Evolutionary conservation across 2,329 filamentous ascomycete species (phyloP).

Genomic region (Teratosphaeriaceae sp.): DNA sequence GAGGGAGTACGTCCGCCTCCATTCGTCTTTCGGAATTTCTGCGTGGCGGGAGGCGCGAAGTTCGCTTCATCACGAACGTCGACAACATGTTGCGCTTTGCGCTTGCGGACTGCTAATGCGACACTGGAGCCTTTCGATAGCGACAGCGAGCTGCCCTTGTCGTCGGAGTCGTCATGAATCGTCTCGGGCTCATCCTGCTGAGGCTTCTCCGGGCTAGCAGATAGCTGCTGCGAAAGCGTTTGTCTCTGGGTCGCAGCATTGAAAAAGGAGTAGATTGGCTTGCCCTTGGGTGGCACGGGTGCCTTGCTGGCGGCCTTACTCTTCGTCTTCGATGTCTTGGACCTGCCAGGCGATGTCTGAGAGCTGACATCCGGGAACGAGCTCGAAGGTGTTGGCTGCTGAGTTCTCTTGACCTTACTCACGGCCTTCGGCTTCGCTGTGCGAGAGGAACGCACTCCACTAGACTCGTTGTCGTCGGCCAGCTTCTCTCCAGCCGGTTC

Average conservation of each 20-base stretch:
- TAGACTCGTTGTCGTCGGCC: neutral
- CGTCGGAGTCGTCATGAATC: slow-evolving; percentile 28
- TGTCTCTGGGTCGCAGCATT: slow-evolving; percentile 37
- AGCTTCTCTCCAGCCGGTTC: slow-evolving; percentile 10
- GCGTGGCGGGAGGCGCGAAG: slow-evolving; percentile 25
- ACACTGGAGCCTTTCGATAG: slow-evolving; percentile 28
- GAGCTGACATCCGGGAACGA: slow-evolving; percentile 8
- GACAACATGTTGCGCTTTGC: slow-evolving; percentile 21
- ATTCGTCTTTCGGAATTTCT: slow-evolving; percentile 39
- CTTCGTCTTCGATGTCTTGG: slow-evolving; percentile 13
- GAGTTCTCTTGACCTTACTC: slow-evolving; percentile 11
- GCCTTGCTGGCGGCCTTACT: slow-evolving; percentile 29
- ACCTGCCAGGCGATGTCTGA: slow-evolving; percentile 16
- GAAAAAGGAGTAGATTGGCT: slow-evolving; percentile 45
- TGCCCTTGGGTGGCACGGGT: slow-evolving; percentile 30
- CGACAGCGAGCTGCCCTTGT: slow-evolving; percentile 14
- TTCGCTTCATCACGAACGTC: slow-evolving; percentile 11
- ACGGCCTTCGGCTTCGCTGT: slow-evolving; percentile 18
- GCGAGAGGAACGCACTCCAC: neutral
- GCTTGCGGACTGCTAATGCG: slow-evolving; percentile 28
- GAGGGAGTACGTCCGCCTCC: slow-evolving; percentile 29
- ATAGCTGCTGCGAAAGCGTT: slow-evolving; percentile 31
- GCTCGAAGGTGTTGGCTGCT: slow-evolving; percentile 6
- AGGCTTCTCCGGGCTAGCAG: slow-evolving; percentile 35
- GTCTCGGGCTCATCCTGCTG: slow-evolving; percentile 19